Conservation (phyloP, 2,329 filamentous ascomycete genomes). For the Diaporthe sp. region DNA sequence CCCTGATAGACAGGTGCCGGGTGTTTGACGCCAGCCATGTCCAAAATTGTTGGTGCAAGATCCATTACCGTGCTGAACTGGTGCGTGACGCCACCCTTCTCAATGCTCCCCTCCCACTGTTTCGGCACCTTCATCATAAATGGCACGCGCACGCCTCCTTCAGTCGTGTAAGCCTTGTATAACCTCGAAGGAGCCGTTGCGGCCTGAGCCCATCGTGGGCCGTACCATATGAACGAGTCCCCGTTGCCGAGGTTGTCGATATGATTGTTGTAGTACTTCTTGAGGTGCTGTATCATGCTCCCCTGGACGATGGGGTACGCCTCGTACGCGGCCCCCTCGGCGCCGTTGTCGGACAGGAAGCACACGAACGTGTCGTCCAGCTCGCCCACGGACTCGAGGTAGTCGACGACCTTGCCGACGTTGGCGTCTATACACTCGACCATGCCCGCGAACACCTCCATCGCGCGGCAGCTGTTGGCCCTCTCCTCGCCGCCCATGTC, state of each 20-base stretch:
- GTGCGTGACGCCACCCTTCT: constrained; percentile 55
- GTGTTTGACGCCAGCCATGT: constrained; percentile 63
- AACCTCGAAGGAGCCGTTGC: constrained; percentile 49
- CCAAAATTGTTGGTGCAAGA: constrained; percentile 62
- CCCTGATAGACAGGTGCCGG: constrained; percentile 64
- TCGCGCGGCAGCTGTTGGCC: constrained; percentile 64
- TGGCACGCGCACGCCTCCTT: constrained; percentile 66
- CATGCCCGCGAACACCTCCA: constrained; percentile 76
- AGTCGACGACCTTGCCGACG: constrained; percentile 70
- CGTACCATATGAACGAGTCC: constrained; percentile 71
- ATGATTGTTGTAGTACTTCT: constrained; percentile 70
- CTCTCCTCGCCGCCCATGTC: constrained; percentile 61
- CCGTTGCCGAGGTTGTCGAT: constrained; percentile 68
- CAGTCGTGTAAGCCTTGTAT: constrained; percentile 56
- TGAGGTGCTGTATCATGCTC: constrained; percentile 45
- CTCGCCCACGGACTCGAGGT: constrained; percentile 68
- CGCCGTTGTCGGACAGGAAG: constrained; percentile 73
- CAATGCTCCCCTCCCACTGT: constrained; percentile 45
- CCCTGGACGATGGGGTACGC: constrained; percentile 44
- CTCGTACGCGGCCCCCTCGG: constrained; percentile 48
- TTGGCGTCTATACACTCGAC: constrained; percentile 73
- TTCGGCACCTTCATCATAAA: constrained; percentile 56
- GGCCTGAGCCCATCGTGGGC: constrained; percentile 64
- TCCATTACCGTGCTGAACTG: constrained; percentile 68
- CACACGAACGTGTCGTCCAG: constrained; percentile 75